Evolutionary conservation across 495 filamentous ascomycete species (phyloP).

Genomic region (Diplogelasinospora grovesii): DNA sequence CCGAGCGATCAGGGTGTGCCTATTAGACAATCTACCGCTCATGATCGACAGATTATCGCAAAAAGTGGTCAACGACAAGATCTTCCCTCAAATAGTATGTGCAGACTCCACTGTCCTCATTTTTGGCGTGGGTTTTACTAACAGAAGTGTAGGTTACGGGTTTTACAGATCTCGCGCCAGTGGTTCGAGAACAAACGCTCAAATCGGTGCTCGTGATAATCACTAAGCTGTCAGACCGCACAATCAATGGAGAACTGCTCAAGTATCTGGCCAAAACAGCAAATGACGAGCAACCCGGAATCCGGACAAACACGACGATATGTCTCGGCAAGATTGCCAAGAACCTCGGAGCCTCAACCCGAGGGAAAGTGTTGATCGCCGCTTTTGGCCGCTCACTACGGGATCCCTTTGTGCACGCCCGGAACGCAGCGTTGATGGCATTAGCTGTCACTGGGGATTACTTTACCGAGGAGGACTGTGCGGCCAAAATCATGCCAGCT

Average conservation of each 20-base stretch:
- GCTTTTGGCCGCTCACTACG: slow-evolving; percentile 83
- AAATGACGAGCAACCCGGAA: slow-evolving; percentile 96
- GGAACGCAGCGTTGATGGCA: slow-evolving; percentile 82
- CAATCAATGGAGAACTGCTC: slow-evolving; percentile 86
- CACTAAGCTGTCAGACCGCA: slow-evolving; percentile 82
- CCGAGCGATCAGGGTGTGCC: slow-evolving; percentile 82
- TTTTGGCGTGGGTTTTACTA: neutral
- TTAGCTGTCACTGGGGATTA: slow-evolving; percentile 76
- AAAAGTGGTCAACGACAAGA: slow-evolving; percentile 90
- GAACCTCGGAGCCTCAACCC: slow-evolving; percentile 67
- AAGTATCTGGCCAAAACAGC: slow-evolving; percentile 91
- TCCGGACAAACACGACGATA: slow-evolving; percentile 96
- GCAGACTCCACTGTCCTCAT: neutral
- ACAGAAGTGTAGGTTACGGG: slow-evolving; percentile 57
- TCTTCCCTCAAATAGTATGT: slow-evolving; percentile 84
- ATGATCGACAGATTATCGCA: slow-evolving; percentile 91
- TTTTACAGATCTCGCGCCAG: slow-evolving; percentile 82
- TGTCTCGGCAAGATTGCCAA: slow-evolving; percentile 93
- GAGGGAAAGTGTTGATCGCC: slow-evolving; percentile 84
- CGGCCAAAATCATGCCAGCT: slow-evolving; percentile 69
- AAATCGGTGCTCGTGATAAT: slow-evolving; percentile 85
- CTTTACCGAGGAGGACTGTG: slow-evolving; percentile 89
- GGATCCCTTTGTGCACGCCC: slow-evolving; percentile 89
- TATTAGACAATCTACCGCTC: slow-evolving; percentile 78
- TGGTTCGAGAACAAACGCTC: slow-evolving; percentile 91